These are phyloP conservation scores for Acmispon strigosus DNA, from an alignment of 306 rosid genomes.

Conservation along the genomic window DNA sequence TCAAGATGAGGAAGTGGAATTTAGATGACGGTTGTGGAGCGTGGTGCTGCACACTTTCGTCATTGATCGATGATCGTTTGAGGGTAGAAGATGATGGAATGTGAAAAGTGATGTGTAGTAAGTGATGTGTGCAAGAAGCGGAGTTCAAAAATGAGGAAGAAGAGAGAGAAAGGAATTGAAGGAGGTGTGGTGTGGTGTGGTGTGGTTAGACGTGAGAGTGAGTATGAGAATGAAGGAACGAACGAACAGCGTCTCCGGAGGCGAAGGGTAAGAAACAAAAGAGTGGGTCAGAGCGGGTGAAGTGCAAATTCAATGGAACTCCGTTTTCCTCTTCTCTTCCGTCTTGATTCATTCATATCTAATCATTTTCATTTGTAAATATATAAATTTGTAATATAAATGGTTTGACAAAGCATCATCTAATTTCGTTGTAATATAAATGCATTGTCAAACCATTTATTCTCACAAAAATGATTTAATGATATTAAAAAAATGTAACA, in stretches of 20 bases:
- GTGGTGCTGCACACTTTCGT: not conserved
- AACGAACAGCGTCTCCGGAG: conserved; percentile 28
- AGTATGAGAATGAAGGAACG: conserved; percentile 28
- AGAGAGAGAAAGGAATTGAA: not conserved
- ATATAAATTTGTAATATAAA: no score
- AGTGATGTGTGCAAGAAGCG: not conserved
- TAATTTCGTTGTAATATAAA: no score
- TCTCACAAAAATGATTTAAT: no score
- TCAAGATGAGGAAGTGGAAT: not conserved
- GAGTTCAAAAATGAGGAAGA: not conserved
- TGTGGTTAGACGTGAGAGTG: not conserved
- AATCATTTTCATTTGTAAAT: no score
- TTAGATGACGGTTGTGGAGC: not conserved
- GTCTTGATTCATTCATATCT: no score
- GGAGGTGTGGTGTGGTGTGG: not conserved
- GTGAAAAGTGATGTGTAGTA: not conserved
- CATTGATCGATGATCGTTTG: not conserved
- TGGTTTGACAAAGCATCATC: no score
- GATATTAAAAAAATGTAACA: no score
- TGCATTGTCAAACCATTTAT: no score
- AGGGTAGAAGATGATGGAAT: no score
- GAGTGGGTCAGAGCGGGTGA: not conserved
- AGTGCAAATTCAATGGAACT: conserved; percentile 17
- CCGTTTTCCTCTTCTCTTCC: conserved; percentile 20
- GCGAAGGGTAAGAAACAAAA: not conserved